Evolutionary conservation across 805 yeast genomes (phyloP).

Genomic region (Candida koratica): DNA sequence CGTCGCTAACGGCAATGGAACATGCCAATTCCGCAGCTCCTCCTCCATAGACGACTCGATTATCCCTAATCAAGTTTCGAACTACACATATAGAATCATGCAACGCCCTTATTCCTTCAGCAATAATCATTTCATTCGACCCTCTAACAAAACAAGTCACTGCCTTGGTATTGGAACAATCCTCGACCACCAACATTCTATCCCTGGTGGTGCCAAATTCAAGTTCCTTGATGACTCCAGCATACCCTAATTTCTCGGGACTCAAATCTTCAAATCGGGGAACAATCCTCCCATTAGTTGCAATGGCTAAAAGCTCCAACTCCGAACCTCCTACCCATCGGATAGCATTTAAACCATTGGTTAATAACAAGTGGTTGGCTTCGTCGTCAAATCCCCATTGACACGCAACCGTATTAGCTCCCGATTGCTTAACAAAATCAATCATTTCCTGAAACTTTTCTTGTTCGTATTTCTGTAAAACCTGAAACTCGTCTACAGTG

Average conservation of each 20-base stretch:
- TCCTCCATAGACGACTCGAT: conserved; percentile 97
- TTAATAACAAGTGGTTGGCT: conserved; percentile 87
- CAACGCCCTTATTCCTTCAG: conserved; percentile 92
- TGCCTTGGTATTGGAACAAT: conserved; percentile 79
- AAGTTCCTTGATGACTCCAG: conserved; percentile 80
- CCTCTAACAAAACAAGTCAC: conserved; percentile 94
- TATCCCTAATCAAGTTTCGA: conserved; percentile 87
- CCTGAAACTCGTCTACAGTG: conserved; percentile 89
- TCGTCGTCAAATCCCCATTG: conserved; percentile 99
- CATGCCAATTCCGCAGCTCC: conserved; percentile 97
- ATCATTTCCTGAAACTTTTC: conserved; percentile 91
- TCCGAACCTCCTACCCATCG: conserved; percentile 99
- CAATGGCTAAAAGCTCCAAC: conserved; percentile 91
- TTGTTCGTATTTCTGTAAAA: conserved; percentile 87
- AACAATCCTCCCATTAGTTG: conserved; percentile 95
- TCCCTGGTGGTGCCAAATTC: conserved; percentile 97
- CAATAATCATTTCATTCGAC: conserved; percentile 95
- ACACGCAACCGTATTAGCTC: conserved; percentile 95
- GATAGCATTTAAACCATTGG: conserved; percentile 89
- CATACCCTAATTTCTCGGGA: conserved; percentile 77
- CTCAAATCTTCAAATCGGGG: conserved; percentile 93
- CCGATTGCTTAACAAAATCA: conserved; percentile 74
- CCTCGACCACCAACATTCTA: conserved; percentile 91
- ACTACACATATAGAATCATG: conserved; percentile 98
- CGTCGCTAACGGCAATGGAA: conserved; percentile 85